Conservation (phyloP, 2,329 filamentous ascomycete genomes). For the Colletotrichum sp. region DNA sequence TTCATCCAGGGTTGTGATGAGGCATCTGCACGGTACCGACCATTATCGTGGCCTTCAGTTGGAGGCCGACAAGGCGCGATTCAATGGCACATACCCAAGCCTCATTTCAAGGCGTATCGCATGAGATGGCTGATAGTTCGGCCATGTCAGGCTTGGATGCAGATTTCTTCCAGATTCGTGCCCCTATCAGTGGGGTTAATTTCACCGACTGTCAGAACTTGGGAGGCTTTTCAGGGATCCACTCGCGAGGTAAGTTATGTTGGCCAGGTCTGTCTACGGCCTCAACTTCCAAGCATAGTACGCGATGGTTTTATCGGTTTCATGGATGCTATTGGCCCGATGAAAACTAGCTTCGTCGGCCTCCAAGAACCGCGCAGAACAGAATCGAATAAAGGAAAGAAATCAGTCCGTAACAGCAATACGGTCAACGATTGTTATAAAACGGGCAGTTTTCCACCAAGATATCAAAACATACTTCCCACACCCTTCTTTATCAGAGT, state of each 20-base stretch:
- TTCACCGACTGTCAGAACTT: not conserved
- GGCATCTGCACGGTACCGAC: not conserved
- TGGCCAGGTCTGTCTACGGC: fast-evolving
- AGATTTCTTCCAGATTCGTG: not conserved
- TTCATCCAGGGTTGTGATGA: not conserved
- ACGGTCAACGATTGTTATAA: too few relatives aligned
- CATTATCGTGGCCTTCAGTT: fast-evolving
- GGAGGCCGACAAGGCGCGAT: not conserved
- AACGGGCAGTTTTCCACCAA: not conserved
- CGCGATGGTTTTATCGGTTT: not conserved
- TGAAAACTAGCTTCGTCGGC: not conserved
- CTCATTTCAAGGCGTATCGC: too few relatives aligned
- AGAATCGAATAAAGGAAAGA: not conserved
- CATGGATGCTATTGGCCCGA: not conserved
- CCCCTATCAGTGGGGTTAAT: not conserved
- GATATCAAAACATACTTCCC: not conserved
- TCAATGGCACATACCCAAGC: too few relatives aligned
- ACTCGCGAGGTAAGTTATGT: fast-evolving
- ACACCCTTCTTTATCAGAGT: not conserved
- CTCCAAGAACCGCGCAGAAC: not conserved
- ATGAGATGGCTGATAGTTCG: not conserved
- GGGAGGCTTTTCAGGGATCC: fast-evolving
- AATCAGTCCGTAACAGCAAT: too few relatives aligned
- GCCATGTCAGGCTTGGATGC: not conserved
- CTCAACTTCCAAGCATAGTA: not conserved